These are phyloP conservation scores for Xerocomellus chrysenteron DNA, from an alignment of 768 basidiomycete genomes.

Conservation along the genomic window DNA sequence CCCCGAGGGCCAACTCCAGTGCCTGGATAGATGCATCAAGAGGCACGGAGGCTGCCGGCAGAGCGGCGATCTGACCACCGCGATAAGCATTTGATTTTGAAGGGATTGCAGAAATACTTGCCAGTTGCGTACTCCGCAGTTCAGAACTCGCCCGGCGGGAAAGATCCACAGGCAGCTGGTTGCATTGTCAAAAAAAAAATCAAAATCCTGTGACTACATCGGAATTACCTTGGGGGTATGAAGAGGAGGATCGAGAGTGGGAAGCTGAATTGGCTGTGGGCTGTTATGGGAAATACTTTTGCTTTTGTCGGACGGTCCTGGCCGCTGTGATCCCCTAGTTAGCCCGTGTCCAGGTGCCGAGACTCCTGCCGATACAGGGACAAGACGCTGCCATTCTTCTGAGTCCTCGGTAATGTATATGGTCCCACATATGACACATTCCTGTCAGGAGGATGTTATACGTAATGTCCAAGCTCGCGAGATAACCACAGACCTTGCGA, in stretches of 20 bases:
- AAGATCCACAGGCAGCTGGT: constrained; percentile 24
- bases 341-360: constrained; percentile 3
- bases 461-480: background rate
- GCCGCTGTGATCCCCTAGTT: constrained; percentile 1
- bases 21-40: constrained; percentile 40
- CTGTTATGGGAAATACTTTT: constrained; percentile 17
- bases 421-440: constrained; percentile 75
- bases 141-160: constrained; percentile 14
- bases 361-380: constrained; percentile 27
- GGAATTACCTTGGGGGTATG: constrained; percentile 28
- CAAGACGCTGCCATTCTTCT: constrained; percentile 47
- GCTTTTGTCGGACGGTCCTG: constrained; percentile 10
- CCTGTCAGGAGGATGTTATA: constrained; percentile 40
- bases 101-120: background rate
- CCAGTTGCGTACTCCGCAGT: constrained; percentile 19
- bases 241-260: constrained; percentile 32
- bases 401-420: constrained; percentile 59
- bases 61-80: constrained; percentile 15
- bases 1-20: constrained; percentile 52
- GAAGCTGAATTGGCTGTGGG: constrained; percentile 34
- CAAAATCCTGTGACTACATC: background rate
- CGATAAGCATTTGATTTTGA: constrained; percentile 2
- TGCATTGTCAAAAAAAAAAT: constrained; percentile 4
- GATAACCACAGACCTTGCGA: constrained; percentile 51
- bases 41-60: constrained; percentile 11